Percentiles rank a stretch among this genome's conserved stretches.
Conservation (phyloP, 2,329 filamentous ascomycete species). For the Talaromyces sp. region DNA sequence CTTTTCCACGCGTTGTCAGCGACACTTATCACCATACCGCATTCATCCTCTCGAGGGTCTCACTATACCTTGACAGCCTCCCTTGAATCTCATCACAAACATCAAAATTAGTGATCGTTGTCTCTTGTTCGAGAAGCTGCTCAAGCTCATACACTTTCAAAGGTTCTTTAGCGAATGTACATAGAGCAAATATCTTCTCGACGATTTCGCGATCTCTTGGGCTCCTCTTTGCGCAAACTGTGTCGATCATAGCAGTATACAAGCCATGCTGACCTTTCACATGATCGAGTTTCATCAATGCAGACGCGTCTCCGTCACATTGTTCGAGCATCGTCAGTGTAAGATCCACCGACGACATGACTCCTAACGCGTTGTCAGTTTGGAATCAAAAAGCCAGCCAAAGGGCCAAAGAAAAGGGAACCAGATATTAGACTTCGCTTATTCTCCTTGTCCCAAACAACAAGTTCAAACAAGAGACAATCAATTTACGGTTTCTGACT, state of each 20-base stretch:
- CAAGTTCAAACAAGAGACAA: too few species aligned
- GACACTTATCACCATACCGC: not conserved
- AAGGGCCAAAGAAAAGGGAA: not conserved
- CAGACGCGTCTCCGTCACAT: not conserved
- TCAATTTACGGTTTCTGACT: not conserved
- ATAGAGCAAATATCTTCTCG: constrained; percentile 4
- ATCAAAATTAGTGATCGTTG: not conserved
- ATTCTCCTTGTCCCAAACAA: too few species aligned
- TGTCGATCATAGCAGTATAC: constrained; percentile 6
- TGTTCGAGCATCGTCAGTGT: constrained; percentile 7
- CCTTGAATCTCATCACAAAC: not conserved
- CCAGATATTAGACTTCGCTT: too few species aligned
- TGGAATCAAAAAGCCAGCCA: not conserved
- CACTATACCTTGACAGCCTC: constrained; percentile 5
- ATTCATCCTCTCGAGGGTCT: not conserved
- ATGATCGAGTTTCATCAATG: not conserved
- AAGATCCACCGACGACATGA: constrained; percentile 4
- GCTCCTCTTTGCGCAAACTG: not conserved
- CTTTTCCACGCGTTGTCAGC: not conserved
- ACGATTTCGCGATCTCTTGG: constrained; percentile 2
- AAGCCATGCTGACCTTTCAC: not conserved
- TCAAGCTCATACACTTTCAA: constrained; percentile 1
- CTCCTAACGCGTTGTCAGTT: not conserved
- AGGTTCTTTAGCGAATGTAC: not conserved
- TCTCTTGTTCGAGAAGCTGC: constrained; percentile 4